Conservation (phyloP, 2,329 filamentous ascomycete genomes). For the Teratosphaeria zuluensis region DNA sequence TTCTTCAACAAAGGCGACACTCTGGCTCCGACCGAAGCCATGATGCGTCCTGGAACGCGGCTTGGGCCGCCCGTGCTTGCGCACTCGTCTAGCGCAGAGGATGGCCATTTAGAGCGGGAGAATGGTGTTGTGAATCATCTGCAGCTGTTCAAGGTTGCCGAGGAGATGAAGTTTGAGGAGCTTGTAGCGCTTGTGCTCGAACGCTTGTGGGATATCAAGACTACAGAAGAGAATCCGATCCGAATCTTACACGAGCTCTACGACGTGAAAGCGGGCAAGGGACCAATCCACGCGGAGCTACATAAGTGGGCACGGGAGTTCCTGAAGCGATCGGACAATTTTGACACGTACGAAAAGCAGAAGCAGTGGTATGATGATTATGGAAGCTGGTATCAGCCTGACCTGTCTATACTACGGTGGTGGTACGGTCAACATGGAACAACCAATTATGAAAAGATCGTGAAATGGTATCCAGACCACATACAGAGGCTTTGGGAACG, state of each 20-base stretch:
- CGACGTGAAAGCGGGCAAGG: conserved; percentile 7
- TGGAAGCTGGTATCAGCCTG: background rate
- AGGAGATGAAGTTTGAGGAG: conserved; percentile 28
- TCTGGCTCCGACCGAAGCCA: background rate
- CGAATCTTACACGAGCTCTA: conserved; percentile 28
- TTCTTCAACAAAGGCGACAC: conserved; percentile 14
- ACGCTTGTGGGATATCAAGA: conserved; percentile 22
- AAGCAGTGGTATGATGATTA: background rate
- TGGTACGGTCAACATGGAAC: background rate
- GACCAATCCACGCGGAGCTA: conserved; percentile 16
- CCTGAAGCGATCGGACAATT: conserved; percentile 2
- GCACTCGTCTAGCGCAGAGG: background rate
- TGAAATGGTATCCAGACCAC: conserved; percentile 1
- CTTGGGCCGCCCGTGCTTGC: conserved; percentile 10
- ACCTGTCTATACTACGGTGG: background rate
- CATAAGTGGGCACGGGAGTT: conserved; percentile 18
- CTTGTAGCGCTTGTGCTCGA: conserved; percentile 25
- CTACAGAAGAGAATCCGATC: conserved; percentile 29
- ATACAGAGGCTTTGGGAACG: conserved; percentile 9
- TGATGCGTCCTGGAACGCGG: background rate
- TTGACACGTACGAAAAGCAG: background rate
- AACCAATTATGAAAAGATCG: conserved; percentile 12
- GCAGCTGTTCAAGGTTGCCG: conserved; percentile 25
- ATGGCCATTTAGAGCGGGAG: background rate
- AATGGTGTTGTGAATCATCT: conserved; percentile 15